Conservation (phyloP, 176 grass and related monocot species). For the Avena sativa region DNA sequence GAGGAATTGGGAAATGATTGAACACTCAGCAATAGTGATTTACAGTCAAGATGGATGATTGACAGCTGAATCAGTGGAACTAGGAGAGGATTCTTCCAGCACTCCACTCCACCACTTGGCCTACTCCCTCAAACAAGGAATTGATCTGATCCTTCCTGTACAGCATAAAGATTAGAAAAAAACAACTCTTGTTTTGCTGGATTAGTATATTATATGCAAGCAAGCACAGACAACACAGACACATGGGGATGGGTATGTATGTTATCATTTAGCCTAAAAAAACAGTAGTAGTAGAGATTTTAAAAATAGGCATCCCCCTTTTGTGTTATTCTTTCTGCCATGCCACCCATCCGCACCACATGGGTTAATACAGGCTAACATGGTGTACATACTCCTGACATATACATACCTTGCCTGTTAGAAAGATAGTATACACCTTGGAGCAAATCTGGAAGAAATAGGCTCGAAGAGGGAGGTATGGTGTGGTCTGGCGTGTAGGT, state of each 20-base stretch:
- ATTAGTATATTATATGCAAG: constrained; percentile 20
- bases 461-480: neutral
- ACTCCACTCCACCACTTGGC: constrained; percentile 19
- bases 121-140: constrained; percentile 9
- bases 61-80: neutral
- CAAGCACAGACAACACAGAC: constrained; percentile 6
- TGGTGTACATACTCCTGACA: neutral
- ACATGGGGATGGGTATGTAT: constrained; percentile 40
- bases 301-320: neutral
- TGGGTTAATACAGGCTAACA: neutral
- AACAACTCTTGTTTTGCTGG: constrained; percentile 11
- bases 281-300: neutral
- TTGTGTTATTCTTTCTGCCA: constrained; percentile 21
- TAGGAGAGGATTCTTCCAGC: neutral
- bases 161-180: neutral
- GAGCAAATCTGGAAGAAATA: neutral
- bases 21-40: neutral
- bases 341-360: neutral
- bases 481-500: neutral
- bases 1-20: neutral
- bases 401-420: neutral
- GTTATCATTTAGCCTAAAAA: neutral
- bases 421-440: constrained; percentile 1
- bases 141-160: constrained; percentile 37
- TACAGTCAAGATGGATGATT: neutral